phyloP scores from a whole-genome alignment of 2,329 filamentous ascomycete genomes.

The Chrysoporthe cubensis region DNA sequence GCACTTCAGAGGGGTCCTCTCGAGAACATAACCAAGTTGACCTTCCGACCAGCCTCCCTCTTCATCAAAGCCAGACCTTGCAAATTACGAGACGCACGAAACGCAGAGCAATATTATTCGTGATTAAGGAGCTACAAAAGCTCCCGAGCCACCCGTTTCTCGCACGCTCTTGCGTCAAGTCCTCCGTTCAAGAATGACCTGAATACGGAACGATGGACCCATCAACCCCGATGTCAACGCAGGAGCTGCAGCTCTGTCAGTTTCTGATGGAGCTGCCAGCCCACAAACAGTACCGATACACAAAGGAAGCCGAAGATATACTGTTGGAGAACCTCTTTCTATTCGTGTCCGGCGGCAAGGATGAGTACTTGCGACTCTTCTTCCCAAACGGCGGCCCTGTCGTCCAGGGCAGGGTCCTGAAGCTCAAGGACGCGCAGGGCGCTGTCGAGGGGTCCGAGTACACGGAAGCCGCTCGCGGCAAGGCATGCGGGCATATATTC shows the following conservation, averaged over 20 bases:
- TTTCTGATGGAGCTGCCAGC: constrained; percentile 78
- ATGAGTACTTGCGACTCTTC: constrained; percentile 75
- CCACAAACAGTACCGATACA: constrained; percentile 76
- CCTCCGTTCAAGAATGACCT: constrained; percentile 22
- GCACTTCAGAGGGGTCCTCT: background rate
- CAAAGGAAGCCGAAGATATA: constrained; percentile 68
- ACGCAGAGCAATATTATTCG: background rate
- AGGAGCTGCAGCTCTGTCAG: constrained; percentile 83
- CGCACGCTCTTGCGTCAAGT: constrained; percentile 7
- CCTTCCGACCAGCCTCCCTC: background rate
- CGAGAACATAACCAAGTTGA: background rate
- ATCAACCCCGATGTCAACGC: constrained; percentile 55
- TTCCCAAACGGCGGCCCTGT: constrained; percentile 77
- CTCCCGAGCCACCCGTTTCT: background rate
- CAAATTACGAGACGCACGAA: constrained; percentile 5
- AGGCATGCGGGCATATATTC: constrained; percentile 97
- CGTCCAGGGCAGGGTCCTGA: constrained; percentile 62
- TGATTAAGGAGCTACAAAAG: background rate
- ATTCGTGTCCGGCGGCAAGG: constrained; percentile 77
- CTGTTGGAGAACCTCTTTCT: constrained; percentile 83
- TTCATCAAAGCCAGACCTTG: background rate
- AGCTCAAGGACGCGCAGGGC: constrained; percentile 84
- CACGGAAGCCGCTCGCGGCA: constrained; percentile 85
- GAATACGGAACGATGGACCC: constrained; percentile 50
- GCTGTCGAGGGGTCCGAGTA: constrained; percentile 95